Conservation (phyloP, 139 green algal species). For the Volvox reticuliferus region DNA sequence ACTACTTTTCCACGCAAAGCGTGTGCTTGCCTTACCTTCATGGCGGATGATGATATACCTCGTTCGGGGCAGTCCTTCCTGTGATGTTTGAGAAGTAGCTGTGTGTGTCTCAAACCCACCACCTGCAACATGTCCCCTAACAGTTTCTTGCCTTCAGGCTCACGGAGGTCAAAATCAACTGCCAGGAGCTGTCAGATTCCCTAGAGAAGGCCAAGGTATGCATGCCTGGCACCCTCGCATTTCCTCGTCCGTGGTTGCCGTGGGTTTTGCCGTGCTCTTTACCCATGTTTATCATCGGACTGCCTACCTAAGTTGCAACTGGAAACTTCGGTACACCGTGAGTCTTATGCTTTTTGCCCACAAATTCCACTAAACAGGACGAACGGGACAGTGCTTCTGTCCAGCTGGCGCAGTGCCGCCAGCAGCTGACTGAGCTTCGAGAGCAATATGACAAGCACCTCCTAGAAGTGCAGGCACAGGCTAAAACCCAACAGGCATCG, state of each 20-base stretch:
- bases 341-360: not conserved
- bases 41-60: no score
- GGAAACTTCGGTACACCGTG: no score
- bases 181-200: conserved; percentile 51
- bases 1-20: no score
- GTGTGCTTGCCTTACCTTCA: no score
- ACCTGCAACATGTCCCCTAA: not conserved
- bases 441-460: conserved; percentile 74
- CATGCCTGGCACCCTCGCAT: not conserved
- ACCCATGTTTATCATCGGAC: not conserved
- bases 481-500: conserved; percentile 64
- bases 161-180: conserved; percentile 77
- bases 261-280: not conserved
- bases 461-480: conserved; percentile 71
- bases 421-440: conserved; percentile 62
- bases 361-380: not conserved
- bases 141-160: conserved; percentile 89
- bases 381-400: conserved; percentile 12
- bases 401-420: conserved; percentile 52
- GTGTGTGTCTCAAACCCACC: not conserved
- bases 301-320: not conserved
- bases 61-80: no score
- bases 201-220: conserved; percentile 64
- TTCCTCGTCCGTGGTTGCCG: not conserved
- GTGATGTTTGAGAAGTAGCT: not conserved